Evolutionary conservation across 129 eudicot species (phyloP), one percentile per base, ranked within the genome.

Genomic region (Mikania micrantha): DNA sequence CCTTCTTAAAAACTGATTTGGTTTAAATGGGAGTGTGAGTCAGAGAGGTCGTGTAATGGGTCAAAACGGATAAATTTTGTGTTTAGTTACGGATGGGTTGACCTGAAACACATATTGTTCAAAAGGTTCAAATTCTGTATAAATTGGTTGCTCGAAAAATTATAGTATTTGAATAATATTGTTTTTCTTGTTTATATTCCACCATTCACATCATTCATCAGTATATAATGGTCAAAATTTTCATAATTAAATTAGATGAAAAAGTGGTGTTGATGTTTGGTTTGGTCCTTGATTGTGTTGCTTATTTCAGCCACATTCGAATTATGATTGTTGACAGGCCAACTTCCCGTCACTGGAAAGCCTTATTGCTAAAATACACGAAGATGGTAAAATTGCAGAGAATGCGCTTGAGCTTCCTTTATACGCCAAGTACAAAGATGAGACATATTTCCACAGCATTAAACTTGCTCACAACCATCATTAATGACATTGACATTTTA

Each of bases 321-420:
- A 58, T 19, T 12, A 64, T 24, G 31, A 41, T 71, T 78, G 67
- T 24, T 73, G 64, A 64, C 88, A 94, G 99, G 81, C 85, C 16
- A 94, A 89, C 67, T 94, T 94, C 64, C 70, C 95, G 4, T 86
- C 99, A 36, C 93, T 89, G 1, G 98, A 93, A 42, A 79, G 90
- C 77, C 80, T 93, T 57, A 58, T 93, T 50, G 89, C 79, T 36
- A 93, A 80, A 81, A 94, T 89, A 66, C 90, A 81, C 15, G 95
- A 94, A 67, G 99, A 89, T 52, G 42, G 93, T 71, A 65, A 77
- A 68, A 45, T 87, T 15, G 93, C 97, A 3, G 95, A 89, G 79
- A 83, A 57, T 29, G 99, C 93, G 9, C 97, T 94, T 58, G 95
- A 81, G 13, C 90, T 94, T 75, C 97, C 99, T 20, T 21, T 45